phyloP scores from a whole-genome alignment of 257 asterid species.

The Sherardia arvensis region DNA sequence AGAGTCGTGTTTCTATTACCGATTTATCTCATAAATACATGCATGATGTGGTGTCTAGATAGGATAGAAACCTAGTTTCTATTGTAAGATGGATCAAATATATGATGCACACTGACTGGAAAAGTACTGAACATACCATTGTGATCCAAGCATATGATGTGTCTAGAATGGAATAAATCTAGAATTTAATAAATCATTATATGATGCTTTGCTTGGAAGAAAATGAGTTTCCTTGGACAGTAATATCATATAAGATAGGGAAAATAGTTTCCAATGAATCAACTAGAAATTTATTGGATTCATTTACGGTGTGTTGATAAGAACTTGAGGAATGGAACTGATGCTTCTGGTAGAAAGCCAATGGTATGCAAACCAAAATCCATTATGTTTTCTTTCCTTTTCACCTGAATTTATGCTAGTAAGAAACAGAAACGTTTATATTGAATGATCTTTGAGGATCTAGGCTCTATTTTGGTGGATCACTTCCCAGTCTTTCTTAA shows the following conservation, averaged over 20 bases:
- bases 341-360: conserved; percentile 84
- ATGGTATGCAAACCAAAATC: conserved; percentile 26
- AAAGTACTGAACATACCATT: no score
- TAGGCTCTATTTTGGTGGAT: no score
- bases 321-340: conserved; percentile 55
- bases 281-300: conserved; percentile 1
- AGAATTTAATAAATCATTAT: no score
- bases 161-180: no score
- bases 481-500: no score
- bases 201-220: neutral
- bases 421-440: no score
- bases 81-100: no score
- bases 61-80: neutral
- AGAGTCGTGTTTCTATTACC: neutral
- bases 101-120: no score
- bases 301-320: conserved; percentile 16
- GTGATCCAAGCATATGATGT: no score
- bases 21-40: neutral
- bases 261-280: neutral
- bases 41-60: neutral
- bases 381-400: no score
- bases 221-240: neutral
- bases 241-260: no score
- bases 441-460: no score
- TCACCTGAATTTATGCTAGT: neutral